A percentile compares a stretch with the other conserved stretches of the same genome.
phyloP scores from a whole-genome alignment of 306 rosid genomes.

The Malus orientalis region DNA sequence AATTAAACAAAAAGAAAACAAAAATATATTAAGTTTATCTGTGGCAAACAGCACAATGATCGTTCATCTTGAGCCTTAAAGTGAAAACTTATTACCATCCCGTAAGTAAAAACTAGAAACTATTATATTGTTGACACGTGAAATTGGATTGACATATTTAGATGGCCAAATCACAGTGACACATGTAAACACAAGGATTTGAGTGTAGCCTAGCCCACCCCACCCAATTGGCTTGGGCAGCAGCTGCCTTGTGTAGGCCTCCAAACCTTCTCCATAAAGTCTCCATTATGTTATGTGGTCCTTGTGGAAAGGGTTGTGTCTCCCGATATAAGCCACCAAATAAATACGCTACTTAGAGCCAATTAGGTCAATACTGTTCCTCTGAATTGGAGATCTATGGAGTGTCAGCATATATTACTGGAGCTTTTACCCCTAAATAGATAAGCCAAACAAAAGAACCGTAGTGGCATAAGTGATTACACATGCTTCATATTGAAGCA shows the following conservation, averaged over 20 bases:
- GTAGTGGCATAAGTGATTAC: not conserved
- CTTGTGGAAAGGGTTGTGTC: not conserved
- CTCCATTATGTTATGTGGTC: not conserved
- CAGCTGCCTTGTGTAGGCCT: not conserved
- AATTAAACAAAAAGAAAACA: too few species aligned
- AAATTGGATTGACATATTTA: too few species aligned
- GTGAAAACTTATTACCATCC: not conserved
- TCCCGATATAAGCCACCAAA: not conserved
- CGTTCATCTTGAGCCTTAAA: not conserved
- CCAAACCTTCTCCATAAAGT: not conserved
- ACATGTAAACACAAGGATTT: not conserved
- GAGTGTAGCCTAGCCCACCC: not conserved
- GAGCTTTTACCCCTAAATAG: not conserved
- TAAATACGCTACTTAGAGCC: not conserved
- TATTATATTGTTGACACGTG: not conserved
- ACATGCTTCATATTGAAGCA: not conserved
- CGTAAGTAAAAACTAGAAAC: not conserved
- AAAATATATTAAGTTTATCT: not conserved
- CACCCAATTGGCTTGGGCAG: not conserved
- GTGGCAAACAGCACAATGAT: not conserved
- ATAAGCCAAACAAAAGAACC: not conserved
- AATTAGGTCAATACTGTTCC: not conserved
- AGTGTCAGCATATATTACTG: too few species aligned
- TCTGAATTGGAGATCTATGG: not conserved
- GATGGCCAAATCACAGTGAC: not conserved